These are phyloP conservation scores for Mucor velutinosus DNA, from an alignment of 371 early-diverging fungal species.

Conservation along the genomic window DNA sequence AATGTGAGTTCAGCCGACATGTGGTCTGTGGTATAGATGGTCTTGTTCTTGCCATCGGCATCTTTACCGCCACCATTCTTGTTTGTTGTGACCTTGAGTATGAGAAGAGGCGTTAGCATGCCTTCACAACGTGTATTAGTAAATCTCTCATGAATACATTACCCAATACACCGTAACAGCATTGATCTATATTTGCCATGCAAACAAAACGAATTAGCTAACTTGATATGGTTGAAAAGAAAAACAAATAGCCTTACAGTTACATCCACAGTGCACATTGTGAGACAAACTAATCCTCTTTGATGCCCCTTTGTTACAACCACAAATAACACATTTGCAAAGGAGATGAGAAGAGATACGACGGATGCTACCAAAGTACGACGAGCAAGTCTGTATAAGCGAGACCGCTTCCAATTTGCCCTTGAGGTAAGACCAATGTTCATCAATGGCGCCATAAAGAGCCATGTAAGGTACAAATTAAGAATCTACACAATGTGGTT, in stretches of 20 bases:
- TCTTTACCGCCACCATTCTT: constrained; percentile 6
- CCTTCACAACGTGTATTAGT: not conserved
- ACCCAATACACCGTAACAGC: constrained; percentile 65
- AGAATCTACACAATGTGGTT: constrained; percentile 15
- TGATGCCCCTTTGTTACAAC: constrained; percentile 52
- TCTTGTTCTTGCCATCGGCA: constrained; percentile 13
- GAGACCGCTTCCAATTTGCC: constrained; percentile 48
- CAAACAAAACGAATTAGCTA: not conserved
- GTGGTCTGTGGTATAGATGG: constrained; percentile 13
- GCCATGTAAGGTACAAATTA: constrained; percentile 37
- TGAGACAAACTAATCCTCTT: constrained; percentile 56
- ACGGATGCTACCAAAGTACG: constrained; percentile 54
- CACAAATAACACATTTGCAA: constrained; percentile 50
- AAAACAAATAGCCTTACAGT: constrained; percentile 33
- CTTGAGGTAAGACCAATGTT: constrained; percentile 36
- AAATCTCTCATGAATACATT: not conserved
- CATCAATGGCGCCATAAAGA: constrained; percentile 47
- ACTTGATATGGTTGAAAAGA: not conserved
- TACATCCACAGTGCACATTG: constrained; percentile 58
- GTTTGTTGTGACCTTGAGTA: constrained; percentile 27
- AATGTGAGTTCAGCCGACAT: constrained; percentile 28
- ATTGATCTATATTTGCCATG: constrained; percentile 41
- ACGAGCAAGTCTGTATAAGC: constrained; percentile 48
- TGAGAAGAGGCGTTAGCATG: not conserved
- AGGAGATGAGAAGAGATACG: constrained; percentile 49